phyloP scores from a whole-genome alignment of 2,329 filamentous ascomycete genomes.

The Xenoacremonium recifei region DNA sequence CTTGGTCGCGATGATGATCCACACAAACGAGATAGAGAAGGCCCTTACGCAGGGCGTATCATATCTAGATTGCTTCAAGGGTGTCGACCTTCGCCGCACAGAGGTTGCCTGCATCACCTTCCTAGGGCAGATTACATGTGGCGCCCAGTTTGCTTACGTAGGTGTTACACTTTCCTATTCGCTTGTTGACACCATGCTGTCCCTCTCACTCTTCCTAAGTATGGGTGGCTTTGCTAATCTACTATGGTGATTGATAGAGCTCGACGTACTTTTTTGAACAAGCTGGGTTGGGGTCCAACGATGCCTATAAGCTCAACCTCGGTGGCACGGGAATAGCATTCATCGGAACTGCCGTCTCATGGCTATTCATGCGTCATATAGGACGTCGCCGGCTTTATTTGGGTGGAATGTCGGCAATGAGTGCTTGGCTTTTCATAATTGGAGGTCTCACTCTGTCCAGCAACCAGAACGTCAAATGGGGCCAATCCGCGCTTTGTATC shows the following conservation, averaged over 20 bases:
- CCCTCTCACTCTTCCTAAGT: neutral
- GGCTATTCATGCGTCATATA: conserved; percentile 32
- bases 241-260: neutral
- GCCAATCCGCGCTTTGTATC: neutral
- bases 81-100: conserved; percentile 2
- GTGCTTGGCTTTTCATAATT: conserved; percentile 34
- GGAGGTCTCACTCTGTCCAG: conserved; percentile 15
- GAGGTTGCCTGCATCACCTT: conserved; percentile 3
- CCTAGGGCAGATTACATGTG: neutral
- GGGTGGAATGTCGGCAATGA: conserved; percentile 32
- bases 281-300: neutral
- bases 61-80: conserved; percentile 5
- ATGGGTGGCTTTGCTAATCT: neutral
- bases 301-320: conserved; percentile 7
- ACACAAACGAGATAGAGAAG: conserved; percentile 32
- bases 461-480: neutral
- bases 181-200: too few species aligned
- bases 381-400: conserved; percentile 39
- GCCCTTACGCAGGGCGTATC: neutral
- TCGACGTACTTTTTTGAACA: conserved; percentile 1
- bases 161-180: too few species aligned
- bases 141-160: conserved; percentile 3
- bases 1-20: conserved; percentile 39
- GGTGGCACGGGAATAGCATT: conserved; percentile 7
- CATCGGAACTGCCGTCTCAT: conserved; percentile 36